Evolutionary conservation across 352 stramenopile genomes (phyloP).

Genomic region (Hyaloperonospora brassicae): DNA sequence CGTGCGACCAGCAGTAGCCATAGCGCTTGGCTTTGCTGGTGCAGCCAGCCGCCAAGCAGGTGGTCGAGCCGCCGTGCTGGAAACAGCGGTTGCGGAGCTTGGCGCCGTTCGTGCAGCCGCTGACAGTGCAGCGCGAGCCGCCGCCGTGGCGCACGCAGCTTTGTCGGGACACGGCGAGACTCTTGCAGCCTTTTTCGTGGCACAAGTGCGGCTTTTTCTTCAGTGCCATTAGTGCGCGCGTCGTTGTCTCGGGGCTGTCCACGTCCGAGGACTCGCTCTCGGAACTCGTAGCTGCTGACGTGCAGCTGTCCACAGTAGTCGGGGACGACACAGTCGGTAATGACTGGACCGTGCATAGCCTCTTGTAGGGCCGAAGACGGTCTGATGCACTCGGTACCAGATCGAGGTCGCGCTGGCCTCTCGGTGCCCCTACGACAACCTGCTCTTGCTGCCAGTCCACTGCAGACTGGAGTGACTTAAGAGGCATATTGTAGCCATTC

Average conservation of each 20-base stretch:
- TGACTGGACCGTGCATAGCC: constrained; percentile 10
- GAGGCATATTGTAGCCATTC: constrained; percentile 7
- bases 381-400: constrained; percentile 1
- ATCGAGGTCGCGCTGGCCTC: constrained; percentile 12
- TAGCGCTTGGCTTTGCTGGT: constrained; percentile 72
- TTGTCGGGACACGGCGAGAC: constrained; percentile 46
- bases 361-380: constrained; percentile 12
- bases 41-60: constrained; percentile 54
- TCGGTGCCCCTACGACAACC: constrained; percentile 7
- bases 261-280: constrained; percentile 29
- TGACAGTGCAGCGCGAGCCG: constrained; percentile 44
- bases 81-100: constrained; percentile 74
- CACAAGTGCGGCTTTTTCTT: constrained; percentile 53
- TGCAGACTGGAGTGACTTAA: constrained; percentile 26
- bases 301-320: constrained; percentile 11
- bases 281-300: constrained; percentile 16
- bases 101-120: constrained; percentile 57
- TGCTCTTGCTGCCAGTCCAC: constrained; percentile 22
- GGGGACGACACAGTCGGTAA: constrained; percentile 14
- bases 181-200: constrained; percentile 58
- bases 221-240: not conserved
- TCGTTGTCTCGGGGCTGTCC: constrained; percentile 19
- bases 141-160: constrained; percentile 54
- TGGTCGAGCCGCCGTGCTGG: constrained; percentile 66
- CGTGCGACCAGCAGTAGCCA: constrained; percentile 75